Evolutionary conservation across 2,329 filamentous ascomycete genomes (phyloP).

Genomic region (Botrytis aclada): DNA sequence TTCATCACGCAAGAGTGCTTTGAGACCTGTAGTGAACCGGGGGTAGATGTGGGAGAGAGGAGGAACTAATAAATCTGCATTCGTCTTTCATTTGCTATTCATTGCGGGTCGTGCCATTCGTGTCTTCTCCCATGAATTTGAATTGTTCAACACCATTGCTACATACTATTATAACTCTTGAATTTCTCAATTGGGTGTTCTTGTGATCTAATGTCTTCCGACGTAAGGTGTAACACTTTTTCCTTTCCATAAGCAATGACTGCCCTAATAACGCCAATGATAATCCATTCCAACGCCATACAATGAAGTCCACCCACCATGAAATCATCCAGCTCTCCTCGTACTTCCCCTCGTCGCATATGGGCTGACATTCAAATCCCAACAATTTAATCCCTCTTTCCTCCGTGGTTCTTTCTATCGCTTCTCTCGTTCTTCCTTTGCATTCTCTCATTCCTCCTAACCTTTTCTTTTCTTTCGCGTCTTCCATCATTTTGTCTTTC

Average conservation of each 20-base stretch:
- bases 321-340: slow-evolving; percentile 7
- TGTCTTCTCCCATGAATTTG: neutral
- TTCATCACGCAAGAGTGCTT: neutral
- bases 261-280: slow-evolving; percentile 16
- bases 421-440: slow-evolving; percentile 64
- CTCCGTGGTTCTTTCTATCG: slow-evolving; percentile 34
- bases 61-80: neutral
- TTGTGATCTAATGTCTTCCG: neutral
- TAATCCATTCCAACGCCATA: slow-evolving; percentile 23
- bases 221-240: slow-evolving; percentile 14
- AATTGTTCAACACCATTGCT: neutral
- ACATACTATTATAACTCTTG: slow-evolving; percentile 7
- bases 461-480: slow-evolving; percentile 63
- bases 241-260: slow-evolving; percentile 1
- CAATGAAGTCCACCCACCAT: slow-evolving; percentile 9
- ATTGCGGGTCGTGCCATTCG: neutral
- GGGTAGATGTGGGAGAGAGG: neutral
- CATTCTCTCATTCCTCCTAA: slow-evolving; percentile 67
- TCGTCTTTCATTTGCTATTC: neutral
- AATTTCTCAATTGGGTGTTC: neutral
- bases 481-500: slow-evolving; percentile 60
- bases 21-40: neutral
- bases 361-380: neutral
- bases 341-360: neutral
- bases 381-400: slow-evolving; percentile 13